These are phyloP conservation scores for Bothriochloa decipiens DNA, from an alignment of 176 grass and related monocot genomes.

Conservation along the genomic window DNA sequence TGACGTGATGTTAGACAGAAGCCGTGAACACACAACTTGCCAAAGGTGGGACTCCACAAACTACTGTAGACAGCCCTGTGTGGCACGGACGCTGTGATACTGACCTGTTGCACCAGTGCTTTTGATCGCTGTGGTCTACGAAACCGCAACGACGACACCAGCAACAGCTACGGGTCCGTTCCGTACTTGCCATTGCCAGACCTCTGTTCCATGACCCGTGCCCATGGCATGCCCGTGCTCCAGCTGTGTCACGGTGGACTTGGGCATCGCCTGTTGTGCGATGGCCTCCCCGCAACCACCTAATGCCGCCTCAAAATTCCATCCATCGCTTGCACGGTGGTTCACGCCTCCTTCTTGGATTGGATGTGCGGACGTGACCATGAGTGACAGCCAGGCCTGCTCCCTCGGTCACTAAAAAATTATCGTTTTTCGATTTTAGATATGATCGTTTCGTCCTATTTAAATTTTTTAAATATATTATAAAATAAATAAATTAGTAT, in stretches of 20 bases:
- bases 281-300: conserved; percentile 40
- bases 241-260: conserved; percentile 18
- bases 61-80: neutral
- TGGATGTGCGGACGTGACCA: conserved; percentile 40
- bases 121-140: neutral
- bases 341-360: conserved; percentile 51
- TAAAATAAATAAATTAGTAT: no score
- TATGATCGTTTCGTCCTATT: no score
- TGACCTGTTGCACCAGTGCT: neutral
- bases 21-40: neutral
- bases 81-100: neutral
- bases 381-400: conserved; percentile 26
- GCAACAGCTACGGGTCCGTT: neutral
- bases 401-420: no score
- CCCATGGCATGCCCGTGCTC: neutral
- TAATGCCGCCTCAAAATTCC: neutral
- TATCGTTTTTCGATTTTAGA: no score
- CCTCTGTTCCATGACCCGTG: conserved; percentile 7
- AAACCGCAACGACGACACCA: neutral
- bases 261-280: neutral
- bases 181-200: neutral
- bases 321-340: conserved; percentile 34
- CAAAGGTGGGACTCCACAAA: neutral
- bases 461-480: no score
- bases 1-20: neutral